Evolutionary conservation across 768 basidiomycete species (phyloP).

Genomic region (Hysterangium stoloniferum): DNA sequence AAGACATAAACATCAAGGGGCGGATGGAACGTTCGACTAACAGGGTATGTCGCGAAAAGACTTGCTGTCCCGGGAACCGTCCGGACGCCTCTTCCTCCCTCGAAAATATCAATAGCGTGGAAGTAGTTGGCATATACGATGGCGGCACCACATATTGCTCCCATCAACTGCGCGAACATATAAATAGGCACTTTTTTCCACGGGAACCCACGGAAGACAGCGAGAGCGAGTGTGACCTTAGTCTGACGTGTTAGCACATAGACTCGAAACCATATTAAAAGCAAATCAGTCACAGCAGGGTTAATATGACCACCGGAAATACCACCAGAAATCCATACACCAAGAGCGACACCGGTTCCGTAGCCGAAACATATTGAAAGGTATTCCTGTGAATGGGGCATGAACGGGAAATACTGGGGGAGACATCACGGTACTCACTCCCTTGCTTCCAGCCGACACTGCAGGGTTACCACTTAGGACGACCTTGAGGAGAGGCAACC

Average conservation of each 20-base stretch:
- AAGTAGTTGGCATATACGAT: slow-evolving; percentile 58
- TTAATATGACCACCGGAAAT: slow-evolving; percentile 63
- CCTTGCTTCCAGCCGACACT: slow-evolving; percentile 19
- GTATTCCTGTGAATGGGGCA: slow-evolving; percentile 29
- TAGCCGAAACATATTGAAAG: slow-evolving; percentile 47
- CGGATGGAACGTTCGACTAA: no score
- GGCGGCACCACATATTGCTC: slow-evolving; percentile 49
- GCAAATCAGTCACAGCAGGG: slow-evolving; percentile 19
- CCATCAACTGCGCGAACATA: slow-evolving; percentile 55
- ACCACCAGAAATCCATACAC: slow-evolving; percentile 58
- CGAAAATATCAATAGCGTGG: slow-evolving; percentile 57
- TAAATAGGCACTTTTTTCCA: slow-evolving; percentile 74
- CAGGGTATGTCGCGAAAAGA: slow-evolving; percentile 56
- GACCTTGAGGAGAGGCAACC: neutral
- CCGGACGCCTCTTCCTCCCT: slow-evolving; percentile 47
- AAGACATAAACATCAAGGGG: no score
- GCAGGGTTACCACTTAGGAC: slow-evolving; percentile 16
- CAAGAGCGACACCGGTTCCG: slow-evolving; percentile 54
- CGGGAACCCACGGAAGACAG: slow-evolving; percentile 65
- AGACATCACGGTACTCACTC: slow-evolving; percentile 11
- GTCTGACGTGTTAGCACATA: neutral
- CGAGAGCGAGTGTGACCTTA: slow-evolving; percentile 66
- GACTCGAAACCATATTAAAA: neutral
- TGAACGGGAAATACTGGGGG: neutral
- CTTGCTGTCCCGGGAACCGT: slow-evolving; percentile 49